These are phyloP conservation scores for Amanita phalloides DNA, from an alignment of 768 basidiomycete species.

Conservation along the genomic window DNA sequence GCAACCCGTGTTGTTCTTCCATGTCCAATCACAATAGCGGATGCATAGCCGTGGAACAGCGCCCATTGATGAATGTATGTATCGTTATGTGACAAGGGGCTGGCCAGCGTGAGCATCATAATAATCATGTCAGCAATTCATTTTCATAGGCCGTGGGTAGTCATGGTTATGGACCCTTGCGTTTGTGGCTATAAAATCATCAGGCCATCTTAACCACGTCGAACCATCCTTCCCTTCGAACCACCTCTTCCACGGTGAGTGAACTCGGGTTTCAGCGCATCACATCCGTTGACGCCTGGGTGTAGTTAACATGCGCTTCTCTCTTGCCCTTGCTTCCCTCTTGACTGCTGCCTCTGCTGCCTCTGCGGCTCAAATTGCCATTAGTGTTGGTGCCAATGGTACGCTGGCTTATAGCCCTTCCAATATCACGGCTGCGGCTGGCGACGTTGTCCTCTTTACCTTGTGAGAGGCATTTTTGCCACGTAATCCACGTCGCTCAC, in stretches of 20 bases:
- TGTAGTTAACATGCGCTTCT: constrained; percentile 38
- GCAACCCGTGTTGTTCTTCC: no score
- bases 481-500: not conserved
- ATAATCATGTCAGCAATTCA: not conserved
- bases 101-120: not conserved
- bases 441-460: constrained; percentile 42
- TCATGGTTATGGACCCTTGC: not conserved
- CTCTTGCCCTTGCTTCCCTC: constrained; percentile 30
- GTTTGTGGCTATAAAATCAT: not conserved
- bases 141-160: not conserved
- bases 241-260: not conserved
- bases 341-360: constrained; percentile 24
- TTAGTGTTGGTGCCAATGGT: constrained; percentile 33
- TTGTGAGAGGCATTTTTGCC: constrained; percentile 27
- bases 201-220: not conserved
- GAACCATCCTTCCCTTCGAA: not conserved
- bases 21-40: no score
- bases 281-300: constrained; percentile 10
- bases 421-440: constrained; percentile 26
- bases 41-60: no score
- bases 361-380: constrained; percentile 23
- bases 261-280: constrained; percentile 8
- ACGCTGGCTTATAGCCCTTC: constrained; percentile 28
- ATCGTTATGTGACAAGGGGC: no score
- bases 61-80: no score